Evolutionary conservation across 192 early-diverging fungal genomes (phyloP).

Genomic region (Jimgerdemannia lactiflua): DNA sequence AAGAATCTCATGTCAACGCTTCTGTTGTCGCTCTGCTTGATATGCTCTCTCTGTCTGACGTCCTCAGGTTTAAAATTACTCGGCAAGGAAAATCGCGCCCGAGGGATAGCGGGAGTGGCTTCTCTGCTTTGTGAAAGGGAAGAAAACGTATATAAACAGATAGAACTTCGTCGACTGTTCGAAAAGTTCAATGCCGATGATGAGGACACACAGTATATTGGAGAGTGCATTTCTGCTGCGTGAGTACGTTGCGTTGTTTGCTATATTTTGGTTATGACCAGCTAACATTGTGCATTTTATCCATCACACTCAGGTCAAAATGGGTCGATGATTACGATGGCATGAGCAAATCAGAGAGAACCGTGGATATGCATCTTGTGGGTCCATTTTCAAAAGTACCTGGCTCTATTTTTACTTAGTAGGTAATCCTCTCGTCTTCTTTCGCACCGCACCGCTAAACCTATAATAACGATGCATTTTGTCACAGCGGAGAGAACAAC

Average conservation of each 20-base stretch:
- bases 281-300: neutral
- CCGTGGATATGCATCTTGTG: conserved; percentile 3
- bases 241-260: conserved; percentile 8
- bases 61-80: neutral
- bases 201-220: conserved; percentile 9
- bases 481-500: conserved; percentile 8
- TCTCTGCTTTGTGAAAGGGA: neutral
- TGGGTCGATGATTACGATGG: conserved; percentile 7
- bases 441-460: neutral
- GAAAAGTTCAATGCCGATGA: conserved; percentile 3
- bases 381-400: conserved; percentile 7
- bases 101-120: neutral
- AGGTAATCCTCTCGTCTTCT: conserved; percentile 4
- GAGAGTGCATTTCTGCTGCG: conserved; percentile 3
- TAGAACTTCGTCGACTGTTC: conserved; percentile 1
- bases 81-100: neutral
- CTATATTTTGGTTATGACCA: neutral
- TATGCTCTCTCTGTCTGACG: neutral
- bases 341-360: neutral
- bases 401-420: conserved; percentile 8
- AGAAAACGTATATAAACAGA: conserved; percentile 3
- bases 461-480: conserved; percentile 3
- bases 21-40: neutral
- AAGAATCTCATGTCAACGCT: neutral
- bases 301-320: conserved; percentile 3